phyloP scores from a whole-genome alignment of 2,329 filamentous ascomycete species.

The Colletotrichum sp. region DNA sequence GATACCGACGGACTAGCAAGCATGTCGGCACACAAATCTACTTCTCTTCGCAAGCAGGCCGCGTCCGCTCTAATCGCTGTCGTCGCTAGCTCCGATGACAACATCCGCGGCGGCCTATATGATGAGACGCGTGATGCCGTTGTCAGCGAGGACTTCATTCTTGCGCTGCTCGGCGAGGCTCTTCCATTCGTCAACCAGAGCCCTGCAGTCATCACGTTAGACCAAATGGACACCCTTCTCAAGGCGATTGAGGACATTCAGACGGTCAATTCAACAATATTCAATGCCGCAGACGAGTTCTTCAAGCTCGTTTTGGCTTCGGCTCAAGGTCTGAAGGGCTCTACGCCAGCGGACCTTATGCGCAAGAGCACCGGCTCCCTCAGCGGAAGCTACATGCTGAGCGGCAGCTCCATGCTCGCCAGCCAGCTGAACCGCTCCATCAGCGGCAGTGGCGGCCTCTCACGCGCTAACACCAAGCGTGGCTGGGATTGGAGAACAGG shows the following conservation, averaged over 20 bases:
- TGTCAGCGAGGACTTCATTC: slow-evolving; percentile 85
- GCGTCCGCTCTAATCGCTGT: slow-evolving; percentile 80
- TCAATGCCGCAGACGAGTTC: slow-evolving; percentile 77
- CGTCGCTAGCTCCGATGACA: slow-evolving; percentile 85
- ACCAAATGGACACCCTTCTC: slow-evolving; percentile 77
- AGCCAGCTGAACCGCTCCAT: slow-evolving; percentile 67
- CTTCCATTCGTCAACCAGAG: slow-evolving; percentile 74
- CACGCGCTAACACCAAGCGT: slow-evolving; percentile 49
- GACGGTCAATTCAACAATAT: slow-evolving; percentile 75
- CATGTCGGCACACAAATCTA: slow-evolving; percentile 43
- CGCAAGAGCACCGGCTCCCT: slow-evolving; percentile 55
- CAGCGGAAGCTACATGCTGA: slow-evolving; percentile 68
- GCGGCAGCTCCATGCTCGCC: slow-evolving; percentile 75
- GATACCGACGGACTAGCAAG: slow-evolving; percentile 53
- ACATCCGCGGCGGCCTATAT: slow-evolving; percentile 88
- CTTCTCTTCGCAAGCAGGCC: slow-evolving; percentile 70
- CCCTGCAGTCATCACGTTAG: slow-evolving; percentile 62
- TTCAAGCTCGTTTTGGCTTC: slow-evolving; percentile 78
- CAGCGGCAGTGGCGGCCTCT: slow-evolving; percentile 41
- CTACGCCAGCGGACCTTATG: slow-evolving; percentile 70
- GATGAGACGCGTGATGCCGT: slow-evolving; percentile 82
- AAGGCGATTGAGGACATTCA: slow-evolving; percentile 82
- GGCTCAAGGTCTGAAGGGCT: slow-evolving; percentile 65
- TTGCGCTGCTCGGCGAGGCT: slow-evolving; percentile 84
- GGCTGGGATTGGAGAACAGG: slow-evolving; percentile 82